phyloP scores from a whole-genome alignment of 805 yeast species.

The Saccharomycopsis fibuligera region DNA sequence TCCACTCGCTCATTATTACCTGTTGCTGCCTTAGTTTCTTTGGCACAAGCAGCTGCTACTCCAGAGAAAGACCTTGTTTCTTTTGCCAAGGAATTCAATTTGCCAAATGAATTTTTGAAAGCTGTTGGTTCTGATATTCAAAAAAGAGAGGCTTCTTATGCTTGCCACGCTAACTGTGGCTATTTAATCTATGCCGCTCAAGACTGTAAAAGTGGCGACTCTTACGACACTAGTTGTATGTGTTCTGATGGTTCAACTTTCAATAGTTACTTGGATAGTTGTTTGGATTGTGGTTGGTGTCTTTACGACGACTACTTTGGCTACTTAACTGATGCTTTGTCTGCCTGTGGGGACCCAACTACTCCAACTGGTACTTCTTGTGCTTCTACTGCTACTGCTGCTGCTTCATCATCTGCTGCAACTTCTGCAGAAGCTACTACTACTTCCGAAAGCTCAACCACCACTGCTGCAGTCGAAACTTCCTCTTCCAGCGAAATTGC shows the following conservation, averaged over 20 bases:
- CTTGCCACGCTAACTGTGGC: conserved; percentile 32
- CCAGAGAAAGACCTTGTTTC: conserved; percentile 7
- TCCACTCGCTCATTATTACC: conserved; percentile 3
- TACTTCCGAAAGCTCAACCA: conserved; percentile 1
- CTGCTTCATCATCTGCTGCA: not conserved
- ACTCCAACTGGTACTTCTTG: conserved; percentile 31
- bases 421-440: conserved; percentile 5
- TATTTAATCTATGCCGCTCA: conserved; percentile 29
- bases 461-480: not conserved
- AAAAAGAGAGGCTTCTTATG: conserved; percentile 26
- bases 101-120: conserved; percentile 13
- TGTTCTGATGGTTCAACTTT: conserved; percentile 24
- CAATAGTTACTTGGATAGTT: conserved; percentile 24
- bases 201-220: conserved; percentile 26
- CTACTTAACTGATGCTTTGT: conserved; percentile 27
- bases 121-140: conserved; percentile 9
- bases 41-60: conserved; percentile 11
- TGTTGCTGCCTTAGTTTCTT: conserved; percentile 5
- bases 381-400: conserved; percentile 21
- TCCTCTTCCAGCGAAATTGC: not conserved
- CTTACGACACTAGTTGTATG: conserved; percentile 25
- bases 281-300: conserved; percentile 36
- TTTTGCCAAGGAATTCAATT: conserved; percentile 1
- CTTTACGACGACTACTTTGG: conserved; percentile 31
- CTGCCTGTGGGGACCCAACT: conserved; percentile 26